Conservation (phyloP, 2,329 filamentous ascomycete genomes). For the Fonsecaea nubica region DNA sequence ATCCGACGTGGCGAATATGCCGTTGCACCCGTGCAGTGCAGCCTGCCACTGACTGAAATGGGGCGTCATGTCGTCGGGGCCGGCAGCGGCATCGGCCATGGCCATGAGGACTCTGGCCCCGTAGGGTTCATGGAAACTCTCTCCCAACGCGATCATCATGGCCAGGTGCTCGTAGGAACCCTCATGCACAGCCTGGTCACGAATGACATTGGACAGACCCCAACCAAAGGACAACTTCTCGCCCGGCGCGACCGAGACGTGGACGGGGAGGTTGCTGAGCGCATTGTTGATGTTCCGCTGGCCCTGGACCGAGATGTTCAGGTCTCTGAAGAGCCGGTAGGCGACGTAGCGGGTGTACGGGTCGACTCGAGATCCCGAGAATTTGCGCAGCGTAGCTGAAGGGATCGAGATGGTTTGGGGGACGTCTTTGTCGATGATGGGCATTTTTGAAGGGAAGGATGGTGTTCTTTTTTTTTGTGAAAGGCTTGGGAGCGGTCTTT, state of each 20-base stretch:
- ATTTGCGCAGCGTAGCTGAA: constrained; percentile 25
- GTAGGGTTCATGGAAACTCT: constrained; percentile 37
- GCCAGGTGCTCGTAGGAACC: constrained; percentile 37
- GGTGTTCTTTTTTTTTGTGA: not conserved
- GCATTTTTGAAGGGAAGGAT: constrained; percentile 13
- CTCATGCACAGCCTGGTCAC: constrained; percentile 32
- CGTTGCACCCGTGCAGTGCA: constrained; percentile 32
- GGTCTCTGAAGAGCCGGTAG: constrained; percentile 29
- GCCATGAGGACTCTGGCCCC: constrained; percentile 32
- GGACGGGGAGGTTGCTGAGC: constrained; percentile 32
- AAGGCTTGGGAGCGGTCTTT: not conserved
- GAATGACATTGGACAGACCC: constrained; percentile 33
- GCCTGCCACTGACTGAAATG: constrained; percentile 37
- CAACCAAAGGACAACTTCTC: constrained; percentile 36
- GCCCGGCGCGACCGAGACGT: constrained; percentile 27
- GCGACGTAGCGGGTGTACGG: constrained; percentile 36
- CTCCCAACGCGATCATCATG: constrained; percentile 33
- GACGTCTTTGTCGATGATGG: constrained; percentile 21
- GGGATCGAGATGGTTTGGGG: constrained; percentile 22
- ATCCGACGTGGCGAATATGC: constrained; percentile 35
- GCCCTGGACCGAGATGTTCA: constrained; percentile 35
- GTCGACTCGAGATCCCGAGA: constrained; percentile 29
- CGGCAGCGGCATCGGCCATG: constrained; percentile 25
- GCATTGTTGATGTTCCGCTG: constrained; percentile 37
- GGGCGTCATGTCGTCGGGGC: constrained; percentile 33